Evolutionary conservation across 1,284 basidiomycete species (phyloP), one percentile per base, ranked within the genome.

Genomic region (Trichosporon coremiiforme): DNA sequence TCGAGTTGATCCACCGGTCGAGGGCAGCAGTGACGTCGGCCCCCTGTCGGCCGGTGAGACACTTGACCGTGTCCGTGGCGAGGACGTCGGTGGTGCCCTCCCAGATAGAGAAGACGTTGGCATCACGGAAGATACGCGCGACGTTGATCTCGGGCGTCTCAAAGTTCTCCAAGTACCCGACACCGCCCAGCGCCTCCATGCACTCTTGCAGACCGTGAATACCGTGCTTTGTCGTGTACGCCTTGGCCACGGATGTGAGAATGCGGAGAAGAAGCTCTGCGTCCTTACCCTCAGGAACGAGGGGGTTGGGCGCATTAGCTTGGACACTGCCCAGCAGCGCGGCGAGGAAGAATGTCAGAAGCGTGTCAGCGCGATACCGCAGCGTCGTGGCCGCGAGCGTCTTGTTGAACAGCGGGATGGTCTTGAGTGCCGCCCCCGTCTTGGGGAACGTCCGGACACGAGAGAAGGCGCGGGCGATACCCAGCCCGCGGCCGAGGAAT

Each of bases 121-220:
- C 84, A 80, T 93, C 91, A 6, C 89, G 85, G 55, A 90, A 87
- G 62, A 87, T 75, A 4, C 69, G 53, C 17, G 72, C 72, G 12
- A 73, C 25, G 72, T 73, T 73, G 64, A 73, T 67, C 57, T 87
- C 87, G 71, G 69, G 74, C 67, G 91, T 86, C 0, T 87, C 88
- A 64, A 87, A 89, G 78, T 93, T 91, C 75, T 91, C 90, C 90
- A 93, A 92, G 76, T 92, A 93, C 0, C 91, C 91, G 66, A 90
- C 89, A 1, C 91, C 91, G 35, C 91, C 91, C 2, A 93, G 84
- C 4, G 88, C 85, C 53, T 88, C 85, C 90, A 93, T 92, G 53
- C 90, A 88, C 71, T 91, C 89, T 72, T 90, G 88, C 85, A 91
- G 89, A 4, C 87, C 89, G 0, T 86, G 80, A 64, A 86, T 86